These are phyloP conservation scores for Fusarium torulosum DNA, from an alignment of 2,329 filamentous ascomycete species.

Conservation along the genomic window DNA sequence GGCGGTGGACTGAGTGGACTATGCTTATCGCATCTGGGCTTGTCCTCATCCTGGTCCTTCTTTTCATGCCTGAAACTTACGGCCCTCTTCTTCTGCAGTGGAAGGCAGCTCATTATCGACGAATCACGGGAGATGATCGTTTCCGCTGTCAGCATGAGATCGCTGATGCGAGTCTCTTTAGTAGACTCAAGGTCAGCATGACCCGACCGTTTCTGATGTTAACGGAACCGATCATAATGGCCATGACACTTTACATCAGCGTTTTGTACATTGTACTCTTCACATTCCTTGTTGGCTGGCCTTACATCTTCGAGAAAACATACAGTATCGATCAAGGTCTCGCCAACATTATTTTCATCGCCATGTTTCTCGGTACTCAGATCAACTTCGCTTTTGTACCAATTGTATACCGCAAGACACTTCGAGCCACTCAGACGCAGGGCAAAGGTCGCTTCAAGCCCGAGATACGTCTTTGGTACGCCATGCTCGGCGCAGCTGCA, in stretches of 20 bases:
- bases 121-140: conserved; percentile 70
- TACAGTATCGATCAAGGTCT: conserved; percentile 59
- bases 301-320: conserved; percentile 60
- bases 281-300: conserved; percentile 65
- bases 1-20: conserved; percentile 75
- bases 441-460: conserved; percentile 47
- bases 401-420: conserved; percentile 52
- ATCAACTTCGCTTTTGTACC: conserved; percentile 52
- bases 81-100: conserved; percentile 66
- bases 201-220: conserved; percentile 57
- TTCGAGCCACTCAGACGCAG: conserved; percentile 40
- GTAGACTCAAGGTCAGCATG: conserved; percentile 61
- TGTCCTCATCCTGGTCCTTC: conserved; percentile 66
- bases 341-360: conserved; percentile 59
- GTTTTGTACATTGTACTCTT: conserved; percentile 67
- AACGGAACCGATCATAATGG: conserved; percentile 55
- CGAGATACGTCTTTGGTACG: conserved; percentile 58
- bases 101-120: conserved; percentile 70
- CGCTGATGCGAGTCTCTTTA: conserved; percentile 62
- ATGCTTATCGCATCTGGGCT: conserved; percentile 72
- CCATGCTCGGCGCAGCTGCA: conserved; percentile 57
- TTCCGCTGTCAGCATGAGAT: conserved; percentile 75
- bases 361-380: conserved; percentile 58
- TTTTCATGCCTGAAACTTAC: conserved; percentile 77
- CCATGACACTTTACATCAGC: conserved; percentile 63